These are phyloP conservation scores for Eucalyptus fibrosa DNA, from an alignment of 345 rosid species.

Conservation along the genomic window DNA sequence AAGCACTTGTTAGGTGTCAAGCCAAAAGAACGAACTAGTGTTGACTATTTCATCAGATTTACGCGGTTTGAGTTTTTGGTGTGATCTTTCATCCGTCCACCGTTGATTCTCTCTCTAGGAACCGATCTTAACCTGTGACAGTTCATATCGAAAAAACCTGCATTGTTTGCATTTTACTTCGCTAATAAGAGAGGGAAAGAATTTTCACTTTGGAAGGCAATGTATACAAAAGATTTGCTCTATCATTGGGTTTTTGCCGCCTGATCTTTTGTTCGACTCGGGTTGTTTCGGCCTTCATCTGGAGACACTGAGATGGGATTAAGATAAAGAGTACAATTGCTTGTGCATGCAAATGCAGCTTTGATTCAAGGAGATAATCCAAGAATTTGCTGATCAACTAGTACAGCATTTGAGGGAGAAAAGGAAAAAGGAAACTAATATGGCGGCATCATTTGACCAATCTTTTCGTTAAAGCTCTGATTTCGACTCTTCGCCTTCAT, in stretches of 20 bases:
- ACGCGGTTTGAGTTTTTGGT: background rate
- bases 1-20: background rate
- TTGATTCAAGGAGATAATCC: background rate
- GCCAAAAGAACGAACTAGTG: background rate
- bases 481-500: background rate
- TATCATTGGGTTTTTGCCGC: background rate
- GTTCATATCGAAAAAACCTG: background rate
- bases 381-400: background rate
- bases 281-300: background rate
- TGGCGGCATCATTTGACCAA: background rate
- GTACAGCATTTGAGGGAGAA: background rate
- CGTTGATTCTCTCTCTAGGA: background rate
- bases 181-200: background rate
- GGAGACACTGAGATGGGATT: background rate
- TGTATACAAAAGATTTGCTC: background rate
- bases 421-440: background rate
- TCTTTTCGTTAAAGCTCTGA: conserved; percentile 22
- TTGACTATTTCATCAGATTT: background rate
- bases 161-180: background rate
- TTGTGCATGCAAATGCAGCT: background rate
- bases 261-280: background rate
- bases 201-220: background rate
- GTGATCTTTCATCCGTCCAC: background rate
- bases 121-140: background rate
- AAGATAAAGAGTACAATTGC: background rate